phyloP scores from a whole-genome alignment of 2,329 filamentous ascomycete species.

The Talaromyces sp. region DNA sequence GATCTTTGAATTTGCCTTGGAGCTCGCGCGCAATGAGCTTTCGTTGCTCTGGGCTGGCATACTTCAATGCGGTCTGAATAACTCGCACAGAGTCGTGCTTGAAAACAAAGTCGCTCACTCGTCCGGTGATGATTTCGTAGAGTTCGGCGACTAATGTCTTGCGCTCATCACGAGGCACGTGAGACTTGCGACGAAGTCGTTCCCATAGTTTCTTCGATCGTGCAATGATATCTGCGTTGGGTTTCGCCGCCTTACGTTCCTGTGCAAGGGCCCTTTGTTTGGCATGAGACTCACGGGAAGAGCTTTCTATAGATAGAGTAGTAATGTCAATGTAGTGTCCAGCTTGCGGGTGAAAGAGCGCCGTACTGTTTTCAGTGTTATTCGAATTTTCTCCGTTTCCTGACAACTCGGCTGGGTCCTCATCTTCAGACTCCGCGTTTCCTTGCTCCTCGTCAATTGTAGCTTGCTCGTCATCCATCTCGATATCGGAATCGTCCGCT shows the following conservation, averaged over 20 bases:
- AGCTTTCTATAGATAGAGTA: constrained; percentile 49
- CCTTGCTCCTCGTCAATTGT: constrained; percentile 33
- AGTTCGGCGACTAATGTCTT: constrained; percentile 82
- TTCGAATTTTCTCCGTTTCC: neutral
- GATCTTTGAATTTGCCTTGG: constrained; percentile 71
- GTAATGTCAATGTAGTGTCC: constrained; percentile 2
- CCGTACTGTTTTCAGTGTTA: neutral
- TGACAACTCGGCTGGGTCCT: constrained; percentile 15
- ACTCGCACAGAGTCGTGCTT: constrained; percentile 98
- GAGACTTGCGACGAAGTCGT: constrained; percentile 82
- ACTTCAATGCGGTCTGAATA: constrained; percentile 95
- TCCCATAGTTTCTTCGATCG: constrained; percentile 98
- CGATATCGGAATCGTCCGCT: constrained; percentile 47
- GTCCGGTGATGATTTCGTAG: constrained; percentile 83
- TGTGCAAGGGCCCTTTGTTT: constrained; percentile 85
- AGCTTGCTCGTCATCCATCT: constrained; percentile 40
- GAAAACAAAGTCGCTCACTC: constrained; percentile 91
- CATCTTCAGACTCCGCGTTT: constrained; percentile 16
- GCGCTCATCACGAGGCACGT: constrained; percentile 83
- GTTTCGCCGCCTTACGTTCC: constrained; percentile 88
- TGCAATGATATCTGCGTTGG: constrained; percentile 80
- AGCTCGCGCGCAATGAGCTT: constrained; percentile 83
- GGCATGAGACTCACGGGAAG: constrained; percentile 77
- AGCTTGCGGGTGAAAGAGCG: neutral
- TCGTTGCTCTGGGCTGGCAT: constrained; percentile 77